Percentiles rank a stretch among this genome's conserved stretches.
Evolutionary conservation across 345 rosid species (phyloP).

Genomic region (Salix caprea): DNA sequence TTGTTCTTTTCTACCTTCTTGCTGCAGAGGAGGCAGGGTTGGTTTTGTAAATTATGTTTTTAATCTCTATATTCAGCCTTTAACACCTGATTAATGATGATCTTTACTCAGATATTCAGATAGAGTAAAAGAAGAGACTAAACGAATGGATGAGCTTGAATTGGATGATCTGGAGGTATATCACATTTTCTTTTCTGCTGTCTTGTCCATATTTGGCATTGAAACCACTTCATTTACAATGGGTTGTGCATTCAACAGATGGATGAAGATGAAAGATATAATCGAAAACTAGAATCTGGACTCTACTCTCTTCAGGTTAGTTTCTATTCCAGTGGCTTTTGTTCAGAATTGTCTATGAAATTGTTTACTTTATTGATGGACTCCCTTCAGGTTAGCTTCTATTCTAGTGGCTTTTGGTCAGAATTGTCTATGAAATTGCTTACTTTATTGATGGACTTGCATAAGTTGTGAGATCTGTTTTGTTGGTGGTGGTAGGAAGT

Average conservation of each 20-base stretch:
- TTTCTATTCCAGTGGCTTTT: background rate
- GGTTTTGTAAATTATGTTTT: background rate
- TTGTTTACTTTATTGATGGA: background rate
- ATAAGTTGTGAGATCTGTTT: background rate
- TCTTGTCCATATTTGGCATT: conserved; percentile 4
- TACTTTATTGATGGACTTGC: background rate
- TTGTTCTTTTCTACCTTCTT: too few relatives aligned
- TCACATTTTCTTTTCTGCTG: conserved; percentile 5
- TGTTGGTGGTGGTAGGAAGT: background rate
- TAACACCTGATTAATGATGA: conserved; percentile 5
- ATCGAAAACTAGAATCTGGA: conserved; percentile 81
- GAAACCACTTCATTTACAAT: conserved; percentile 6
- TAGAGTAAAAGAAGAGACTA: conserved; percentile 73
- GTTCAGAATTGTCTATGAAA: background rate
- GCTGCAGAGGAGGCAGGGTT: background rate
- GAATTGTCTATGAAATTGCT: background rate
- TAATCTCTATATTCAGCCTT: background rate
- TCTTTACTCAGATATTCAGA: conserved; percentile 59
- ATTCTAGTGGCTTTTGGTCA: background rate
- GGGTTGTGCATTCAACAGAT: conserved; percentile 40
- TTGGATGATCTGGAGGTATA: conserved; percentile 86
- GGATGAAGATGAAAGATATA: conserved; percentile 89
- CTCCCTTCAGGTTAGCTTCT: conserved; percentile 38
- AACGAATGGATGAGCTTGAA: conserved; percentile 63
- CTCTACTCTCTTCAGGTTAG: conserved; percentile 93